phyloP scores from a whole-genome alignment of 192 early-diverging fungal genomes.

The Podila epigama region DNA sequence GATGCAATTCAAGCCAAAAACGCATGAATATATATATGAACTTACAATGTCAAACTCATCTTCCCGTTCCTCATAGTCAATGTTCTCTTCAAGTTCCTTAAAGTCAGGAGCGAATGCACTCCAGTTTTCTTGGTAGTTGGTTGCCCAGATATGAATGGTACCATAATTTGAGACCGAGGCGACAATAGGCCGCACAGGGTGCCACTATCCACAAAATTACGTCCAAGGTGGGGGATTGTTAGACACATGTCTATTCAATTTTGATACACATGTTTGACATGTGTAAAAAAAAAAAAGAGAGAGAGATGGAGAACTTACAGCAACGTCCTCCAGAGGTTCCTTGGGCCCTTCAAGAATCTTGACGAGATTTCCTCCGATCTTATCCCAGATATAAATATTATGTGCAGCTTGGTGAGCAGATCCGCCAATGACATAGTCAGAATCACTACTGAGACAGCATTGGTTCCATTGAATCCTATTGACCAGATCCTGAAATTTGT shows the following conservation, averaged over 20 bases:
- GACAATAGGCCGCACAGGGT: conserved; percentile 85
- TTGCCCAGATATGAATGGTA: conserved; percentile 88
- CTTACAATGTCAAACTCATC: conserved; percentile 90
- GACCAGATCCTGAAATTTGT: conserved; percentile 91
- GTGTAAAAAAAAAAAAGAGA: background rate
- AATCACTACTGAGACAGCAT: conserved; percentile 86
- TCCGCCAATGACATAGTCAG: conserved; percentile 91
- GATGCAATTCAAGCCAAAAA: background rate
- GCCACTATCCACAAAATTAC: conserved; percentile 78
- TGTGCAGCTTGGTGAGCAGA: conserved; percentile 89
- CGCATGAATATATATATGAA: background rate
- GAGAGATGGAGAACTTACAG: conserved; percentile 50
- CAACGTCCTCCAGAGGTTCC: conserved; percentile 81
- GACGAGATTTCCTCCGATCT: conserved; percentile 77
- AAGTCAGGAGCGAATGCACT: conserved; percentile 95
- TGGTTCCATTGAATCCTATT: conserved; percentile 91
- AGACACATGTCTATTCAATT: too few relatives aligned
- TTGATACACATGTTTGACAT: too few relatives aligned
- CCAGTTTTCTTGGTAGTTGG: conserved; percentile 85
- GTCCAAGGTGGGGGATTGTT: background rate
- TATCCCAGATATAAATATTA: conserved; percentile 97
- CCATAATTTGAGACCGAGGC: conserved; percentile 84
- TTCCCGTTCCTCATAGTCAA: conserved; percentile 92
- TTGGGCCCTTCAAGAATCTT: conserved; percentile 93
- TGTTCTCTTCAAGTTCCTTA: conserved; percentile 91